phyloP scores from a whole-genome alignment of 2,329 filamentous ascomycete species.

The Tolypocladium amazonense region DNA sequence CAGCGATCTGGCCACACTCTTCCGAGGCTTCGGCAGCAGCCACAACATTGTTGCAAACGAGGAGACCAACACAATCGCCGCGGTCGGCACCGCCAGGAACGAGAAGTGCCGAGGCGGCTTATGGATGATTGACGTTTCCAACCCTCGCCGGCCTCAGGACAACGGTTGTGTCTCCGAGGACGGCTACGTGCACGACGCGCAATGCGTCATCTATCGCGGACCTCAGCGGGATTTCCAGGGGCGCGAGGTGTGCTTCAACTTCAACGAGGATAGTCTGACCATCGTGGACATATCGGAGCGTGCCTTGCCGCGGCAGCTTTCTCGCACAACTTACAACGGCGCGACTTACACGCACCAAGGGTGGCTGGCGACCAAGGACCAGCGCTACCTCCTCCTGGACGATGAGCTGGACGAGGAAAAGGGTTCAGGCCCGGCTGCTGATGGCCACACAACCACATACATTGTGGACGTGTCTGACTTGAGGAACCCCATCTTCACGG shows the following conservation, averaged over 20 bases:
- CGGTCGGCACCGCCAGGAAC: constrained; percentile 28
- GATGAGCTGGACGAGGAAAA: constrained; percentile 38
- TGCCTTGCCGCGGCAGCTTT: constrained; percentile 31
- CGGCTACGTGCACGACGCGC: constrained; percentile 41
- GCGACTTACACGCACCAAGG: constrained; percentile 46
- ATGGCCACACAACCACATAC: constrained; percentile 30
- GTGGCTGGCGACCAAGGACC: constrained; percentile 32
- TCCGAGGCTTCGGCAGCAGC: constrained; percentile 27
- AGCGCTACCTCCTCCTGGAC: constrained; percentile 32
- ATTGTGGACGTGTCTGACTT: constrained; percentile 33
- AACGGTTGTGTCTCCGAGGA: constrained; percentile 36
- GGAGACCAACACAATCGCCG: constrained; percentile 33
- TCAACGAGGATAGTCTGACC: constrained; percentile 15
- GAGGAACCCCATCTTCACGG: constrained; percentile 24
- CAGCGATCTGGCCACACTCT: constrained; percentile 24
- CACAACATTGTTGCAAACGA: constrained; percentile 43
- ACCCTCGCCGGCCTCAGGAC: constrained; percentile 38
- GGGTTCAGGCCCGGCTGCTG: constrained; percentile 25
- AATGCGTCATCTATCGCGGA: constrained; percentile 42
- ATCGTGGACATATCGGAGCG: constrained; percentile 39
- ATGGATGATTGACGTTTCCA: constrained; percentile 43
- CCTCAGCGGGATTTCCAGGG: constrained; percentile 33
- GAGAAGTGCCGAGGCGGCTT: constrained; percentile 34
- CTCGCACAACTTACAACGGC: constrained; percentile 41
- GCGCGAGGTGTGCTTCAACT: constrained; percentile 12